phyloP scores from a whole-genome alignment of 2,329 filamentous ascomycete species.

The Beauveria asiatica region DNA sequence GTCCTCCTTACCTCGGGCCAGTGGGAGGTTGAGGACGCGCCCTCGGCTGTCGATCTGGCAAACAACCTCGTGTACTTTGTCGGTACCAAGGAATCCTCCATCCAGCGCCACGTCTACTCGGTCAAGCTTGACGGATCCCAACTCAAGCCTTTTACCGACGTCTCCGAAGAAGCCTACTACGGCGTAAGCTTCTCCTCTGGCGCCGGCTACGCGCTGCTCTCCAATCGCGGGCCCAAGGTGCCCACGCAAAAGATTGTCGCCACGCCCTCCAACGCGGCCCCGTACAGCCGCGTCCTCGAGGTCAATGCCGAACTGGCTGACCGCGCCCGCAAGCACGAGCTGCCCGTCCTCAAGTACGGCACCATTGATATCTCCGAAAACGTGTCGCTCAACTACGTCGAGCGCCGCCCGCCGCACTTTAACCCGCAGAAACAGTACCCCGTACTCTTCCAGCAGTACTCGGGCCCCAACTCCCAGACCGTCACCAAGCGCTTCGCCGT shows the following conservation, averaged over 20 bases:
- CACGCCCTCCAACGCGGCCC: conserved; percentile 59
- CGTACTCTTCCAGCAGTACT: conserved; percentile 91
- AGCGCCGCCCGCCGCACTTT: conserved; percentile 86
- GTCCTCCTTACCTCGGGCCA: conserved; percentile 76
- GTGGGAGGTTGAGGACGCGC: conserved; percentile 87
- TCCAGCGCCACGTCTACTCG: conserved; percentile 84
- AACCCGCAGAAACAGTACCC: conserved; percentile 77
- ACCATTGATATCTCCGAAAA: conserved; percentile 75
- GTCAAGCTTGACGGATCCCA: conserved; percentile 75
- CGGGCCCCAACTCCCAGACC: conserved; percentile 84
- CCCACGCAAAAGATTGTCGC: conserved; percentile 88
- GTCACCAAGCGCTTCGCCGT: conserved; percentile 74
- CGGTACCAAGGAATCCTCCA: conserved; percentile 76
- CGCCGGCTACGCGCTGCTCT: conserved; percentile 74
- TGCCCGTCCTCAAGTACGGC: conserved; percentile 75
- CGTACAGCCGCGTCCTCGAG: conserved; percentile 66
- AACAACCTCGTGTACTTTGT: conserved; percentile 89
- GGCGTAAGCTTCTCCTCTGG: conserved; percentile 73
- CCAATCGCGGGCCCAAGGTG: conserved; percentile 74
- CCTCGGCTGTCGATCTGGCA: conserved; percentile 74
- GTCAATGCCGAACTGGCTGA: conserved; percentile 64
- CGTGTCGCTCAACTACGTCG: conserved; percentile 62
- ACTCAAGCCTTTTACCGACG: conserved; percentile 66
- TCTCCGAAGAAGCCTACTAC: conserved; percentile 67
- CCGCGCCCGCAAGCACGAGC: conserved; percentile 64